These are phyloP conservation scores for Saccharomyces kudriavzevii DNA, from an alignment of 805 yeast species.

Conservation along the genomic window DNA sequence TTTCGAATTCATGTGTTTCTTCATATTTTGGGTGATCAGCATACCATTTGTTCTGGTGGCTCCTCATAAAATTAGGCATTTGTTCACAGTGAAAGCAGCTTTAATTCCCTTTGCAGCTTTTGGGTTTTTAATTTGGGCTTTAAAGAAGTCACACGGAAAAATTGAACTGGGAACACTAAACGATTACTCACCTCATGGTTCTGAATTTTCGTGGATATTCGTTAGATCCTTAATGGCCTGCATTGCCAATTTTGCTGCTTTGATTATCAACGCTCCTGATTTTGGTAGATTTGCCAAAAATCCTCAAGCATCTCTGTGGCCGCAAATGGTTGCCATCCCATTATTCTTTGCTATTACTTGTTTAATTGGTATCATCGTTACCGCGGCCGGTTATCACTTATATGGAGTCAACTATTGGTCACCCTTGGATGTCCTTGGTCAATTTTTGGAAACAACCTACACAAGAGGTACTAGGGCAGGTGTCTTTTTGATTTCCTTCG, in stretches of 20 bases:
- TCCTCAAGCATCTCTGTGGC: constrained; percentile 36
- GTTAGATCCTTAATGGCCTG: constrained; percentile 64
- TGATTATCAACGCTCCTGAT: constrained; percentile 77
- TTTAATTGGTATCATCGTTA: constrained; percentile 68
- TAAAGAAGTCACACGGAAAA: constrained; percentile 65
- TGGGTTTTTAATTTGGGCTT: constrained; percentile 76
- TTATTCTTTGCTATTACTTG: constrained; percentile 66
- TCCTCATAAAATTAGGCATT: constrained; percentile 75
- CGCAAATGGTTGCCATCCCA: constrained; percentile 58
- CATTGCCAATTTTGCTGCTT: constrained; percentile 71
- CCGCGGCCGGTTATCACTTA: constrained; percentile 50
- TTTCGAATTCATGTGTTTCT: constrained; percentile 65
- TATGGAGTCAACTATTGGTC: constrained; percentile 39
- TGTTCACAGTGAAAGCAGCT: constrained; percentile 74
- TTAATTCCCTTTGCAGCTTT: constrained; percentile 78
- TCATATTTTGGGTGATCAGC: constrained; percentile 72
- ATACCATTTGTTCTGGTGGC: constrained; percentile 75
- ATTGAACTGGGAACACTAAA: constrained; percentile 23
- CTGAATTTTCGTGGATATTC: constrained; percentile 47
- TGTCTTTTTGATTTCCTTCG: constrained; percentile 55
- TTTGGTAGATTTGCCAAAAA: constrained; percentile 65
- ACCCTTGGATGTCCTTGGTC: constrained; percentile 52
- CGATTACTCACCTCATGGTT: constrained; percentile 16
- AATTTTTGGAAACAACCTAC: constrained; percentile 32
- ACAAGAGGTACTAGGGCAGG: constrained; percentile 56